These are phyloP conservation scores for Russula compacta DNA, from an alignment of 768 basidiomycete species.

Conservation along the genomic window DNA sequence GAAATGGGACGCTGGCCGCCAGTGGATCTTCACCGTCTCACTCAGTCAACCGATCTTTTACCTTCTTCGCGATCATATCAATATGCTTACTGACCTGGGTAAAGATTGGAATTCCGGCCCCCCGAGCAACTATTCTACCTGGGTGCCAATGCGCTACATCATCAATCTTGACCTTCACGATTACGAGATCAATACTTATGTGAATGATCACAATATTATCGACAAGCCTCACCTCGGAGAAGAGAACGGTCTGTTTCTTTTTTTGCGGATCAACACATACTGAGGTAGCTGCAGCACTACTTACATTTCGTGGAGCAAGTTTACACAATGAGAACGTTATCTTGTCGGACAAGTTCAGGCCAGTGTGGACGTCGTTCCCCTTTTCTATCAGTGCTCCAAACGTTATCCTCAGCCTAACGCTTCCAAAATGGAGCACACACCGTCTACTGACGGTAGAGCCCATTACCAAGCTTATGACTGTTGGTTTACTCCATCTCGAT, in stretches of 20 bases:
- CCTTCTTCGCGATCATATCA: slow-evolving; percentile 86
- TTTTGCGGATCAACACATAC: not conserved
- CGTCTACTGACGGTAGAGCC: slow-evolving; percentile 54
- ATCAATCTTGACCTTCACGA: slow-evolving; percentile 65
- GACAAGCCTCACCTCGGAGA: slow-evolving; percentile 74
- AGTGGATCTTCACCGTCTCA: slow-evolving; percentile 69
- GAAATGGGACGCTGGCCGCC: slow-evolving; percentile 70
- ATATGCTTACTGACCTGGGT: slow-evolving; percentile 87
- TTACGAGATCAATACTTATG: slow-evolving; percentile 70
- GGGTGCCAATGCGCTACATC: slow-evolving; percentile 73
- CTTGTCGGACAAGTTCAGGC: slow-evolving; percentile 62
- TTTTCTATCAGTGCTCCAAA: slow-evolving; percentile 57
- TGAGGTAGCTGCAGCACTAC: slow-evolving; percentile 44
- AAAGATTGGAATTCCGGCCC: slow-evolving; percentile 88
- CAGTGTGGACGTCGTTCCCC: slow-evolving; percentile 55
- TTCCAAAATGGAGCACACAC: slow-evolving; percentile 89
- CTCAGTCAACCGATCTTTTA: slow-evolving; percentile 66
- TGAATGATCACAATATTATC: slow-evolving; percentile 96
- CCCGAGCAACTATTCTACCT: slow-evolving; percentile 69
- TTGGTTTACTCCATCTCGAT: slow-evolving; percentile 45
- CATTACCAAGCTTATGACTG: slow-evolving; percentile 53
- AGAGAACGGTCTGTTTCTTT: slow-evolving; percentile 61
- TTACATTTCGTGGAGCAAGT: slow-evolving; percentile 53
- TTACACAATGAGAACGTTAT: slow-evolving; percentile 47
- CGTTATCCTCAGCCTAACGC: slow-evolving; percentile 46